Base-by-base conservation (phyloP, 441 rosid genomes). In the Arabidopsis hybrid region DNA sequence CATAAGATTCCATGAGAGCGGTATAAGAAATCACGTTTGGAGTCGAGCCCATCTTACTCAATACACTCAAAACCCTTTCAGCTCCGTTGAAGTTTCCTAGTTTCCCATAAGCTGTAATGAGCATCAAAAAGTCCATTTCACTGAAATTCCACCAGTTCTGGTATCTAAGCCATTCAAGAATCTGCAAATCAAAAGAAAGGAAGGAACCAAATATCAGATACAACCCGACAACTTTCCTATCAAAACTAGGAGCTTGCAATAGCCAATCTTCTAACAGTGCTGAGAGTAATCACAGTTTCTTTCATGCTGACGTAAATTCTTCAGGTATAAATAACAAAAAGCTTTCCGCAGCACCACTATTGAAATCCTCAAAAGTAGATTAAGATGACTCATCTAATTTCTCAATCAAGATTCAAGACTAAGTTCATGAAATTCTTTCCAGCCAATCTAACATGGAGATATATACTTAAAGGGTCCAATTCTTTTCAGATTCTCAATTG, bases 1-100 rank as follows among this genome's bases (percentile, higher is more conserved):
- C 98, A 76, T 95, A 89, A 14, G 98, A 96, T 76, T 95, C 99
- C 92, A 95, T 87, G 46, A 95, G 92, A 69, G 97, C 98, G 34
- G 98, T 95, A 49, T 88, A 84, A 35, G 98, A 87, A 43, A 92
- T 80, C 69, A 89, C 96, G 81, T 81, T 89, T 45, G 98, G 97
- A 45, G 57, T 76, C 76, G 83, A 86, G 4, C 95, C 94, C 80
- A 78, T 87, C 83, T 86, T 87, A 74, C 88, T 92, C 85, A 91
- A 83, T 31, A 80, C 67, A 57, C 86, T 82, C 65, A 91, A 82
- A 72, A 89, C 78, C 79, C 79, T 92, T 80, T 95, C 99, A 74
- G 96, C 96, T 79, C 81, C 85, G 66, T 82, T 95, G 85, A 91
- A 92, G 71, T 94, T 81, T 72, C 98, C 99, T 79, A 60, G 87